Conservation (phyloP, 2,329 filamentous ascomycete species). For the Fonsecaea pugnacius region DNA sequence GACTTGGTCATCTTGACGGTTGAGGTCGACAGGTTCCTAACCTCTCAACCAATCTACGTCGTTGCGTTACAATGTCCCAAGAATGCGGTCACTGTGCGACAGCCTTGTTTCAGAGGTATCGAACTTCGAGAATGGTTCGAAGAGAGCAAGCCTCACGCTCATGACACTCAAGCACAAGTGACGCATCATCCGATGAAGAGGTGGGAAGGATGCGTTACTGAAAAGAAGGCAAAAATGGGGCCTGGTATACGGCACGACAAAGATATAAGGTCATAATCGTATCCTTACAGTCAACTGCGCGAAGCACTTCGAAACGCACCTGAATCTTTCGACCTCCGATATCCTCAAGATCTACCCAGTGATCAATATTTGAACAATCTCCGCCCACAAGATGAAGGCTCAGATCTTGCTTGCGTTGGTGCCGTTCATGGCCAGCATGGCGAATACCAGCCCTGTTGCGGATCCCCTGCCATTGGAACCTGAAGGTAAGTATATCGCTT, state of each 20-base stretch:
- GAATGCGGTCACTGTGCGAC: not conserved
- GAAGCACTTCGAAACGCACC: not conserved
- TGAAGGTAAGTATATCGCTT: not conserved
- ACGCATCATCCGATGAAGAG: not conserved
- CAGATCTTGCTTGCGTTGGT: not conserved
- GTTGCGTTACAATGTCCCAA: not conserved
- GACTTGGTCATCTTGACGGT: not conserved
- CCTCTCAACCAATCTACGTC: not conserved
- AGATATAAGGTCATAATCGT: not conserved
- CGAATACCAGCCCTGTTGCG: not conserved
- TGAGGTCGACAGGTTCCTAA: not conserved
- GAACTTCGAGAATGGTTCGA: not conserved
- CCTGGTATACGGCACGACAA: not conserved
- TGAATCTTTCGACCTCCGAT: not conserved
- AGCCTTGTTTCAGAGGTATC: not conserved
- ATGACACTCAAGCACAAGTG: not conserved
- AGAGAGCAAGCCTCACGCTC: not conserved
- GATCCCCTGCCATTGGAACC: not conserved
- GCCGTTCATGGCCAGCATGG: not conserved
- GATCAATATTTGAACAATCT: not conserved
- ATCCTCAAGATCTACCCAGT: not conserved
- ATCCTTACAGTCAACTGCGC: not conserved
- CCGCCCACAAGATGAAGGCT: not conserved
- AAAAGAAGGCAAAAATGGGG: not conserved
- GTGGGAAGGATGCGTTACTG: not conserved